Evolutionary conservation across 1,284 basidiomycete genomes (phyloP), one percentile per base, ranked within the genome.

Genomic region (Mycosarcoma mackinlayi): DNA sequence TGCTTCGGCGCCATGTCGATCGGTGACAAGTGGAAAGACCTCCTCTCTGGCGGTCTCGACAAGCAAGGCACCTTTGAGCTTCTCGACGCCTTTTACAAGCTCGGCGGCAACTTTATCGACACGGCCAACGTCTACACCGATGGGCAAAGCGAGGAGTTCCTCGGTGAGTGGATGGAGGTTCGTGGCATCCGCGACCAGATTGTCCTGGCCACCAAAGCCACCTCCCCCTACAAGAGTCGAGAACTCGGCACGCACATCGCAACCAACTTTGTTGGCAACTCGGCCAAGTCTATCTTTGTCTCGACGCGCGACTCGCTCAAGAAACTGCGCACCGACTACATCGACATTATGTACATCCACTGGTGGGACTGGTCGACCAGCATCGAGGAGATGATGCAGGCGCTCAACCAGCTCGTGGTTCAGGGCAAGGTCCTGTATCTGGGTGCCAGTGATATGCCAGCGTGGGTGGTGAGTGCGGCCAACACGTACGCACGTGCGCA

Each of bases 141-240:
- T 33, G 87, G 86, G 42, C 77, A 84, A 2, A 86, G 85, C 4
- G 88, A 89, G 66, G 75, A 79, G 37, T 85, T 87, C 57, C 85
- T 88, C 33, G 88, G 88, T 1, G 87, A 87, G 75, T 89, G 88
- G 88, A 85, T 84, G 37, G 85, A 87, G 52, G 44, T 74, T 10
- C 83, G 86, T 6, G 85, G 84, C 0, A 87, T 85, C 34, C 84
- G 88, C 8, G 87, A 89, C 67, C 86, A 88, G 56, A 80, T 87
- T 24, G 80, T 87, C 48, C 83, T 88, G 41, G 87, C 87, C 2
- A 88, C 86, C 11, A 88, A 88, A 80, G 86, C 84, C 69, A 80
- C 85, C 2, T 79, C 81, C 9, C 76, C 82, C 58, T 85, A 69
- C 60, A 61, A 65, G 21, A 18, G 33, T 9, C 45, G 59, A 4